Conservation (phyloP, 495 filamentous ascomycete species). For the Podospora tetraspora region DNA sequence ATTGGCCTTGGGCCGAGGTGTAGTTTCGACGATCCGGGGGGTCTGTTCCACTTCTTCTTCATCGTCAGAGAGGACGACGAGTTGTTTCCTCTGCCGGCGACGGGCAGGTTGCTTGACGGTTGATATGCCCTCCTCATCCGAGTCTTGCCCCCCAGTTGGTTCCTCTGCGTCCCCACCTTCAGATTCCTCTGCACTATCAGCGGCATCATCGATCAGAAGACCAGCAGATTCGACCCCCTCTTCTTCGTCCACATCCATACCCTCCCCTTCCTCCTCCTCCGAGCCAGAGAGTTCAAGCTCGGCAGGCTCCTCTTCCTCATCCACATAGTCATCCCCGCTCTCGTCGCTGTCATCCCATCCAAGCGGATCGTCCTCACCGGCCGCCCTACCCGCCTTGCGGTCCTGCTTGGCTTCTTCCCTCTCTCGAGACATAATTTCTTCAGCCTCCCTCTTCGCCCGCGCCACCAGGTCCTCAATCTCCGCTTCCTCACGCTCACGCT, state of each 20-base stretch:
- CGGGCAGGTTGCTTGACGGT: slow-evolving; percentile 27
- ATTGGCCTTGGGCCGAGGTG: slow-evolving; percentile 35
- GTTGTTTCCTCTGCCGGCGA: slow-evolving; percentile 39
- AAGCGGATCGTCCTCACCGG: slow-evolving; percentile 44
- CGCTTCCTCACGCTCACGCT: slow-evolving; percentile 68
- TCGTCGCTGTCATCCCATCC: slow-evolving; percentile 60
- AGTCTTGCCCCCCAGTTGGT: slow-evolving; percentile 35
- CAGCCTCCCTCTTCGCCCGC: slow-evolving; percentile 72
- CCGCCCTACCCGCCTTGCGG: slow-evolving; percentile 46
- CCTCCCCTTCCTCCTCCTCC: slow-evolving; percentile 38
- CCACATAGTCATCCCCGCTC: slow-evolving; percentile 46
- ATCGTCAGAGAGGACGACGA: slow-evolving; percentile 51
- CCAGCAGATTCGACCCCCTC: slow-evolving; percentile 16
- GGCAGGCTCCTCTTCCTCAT: slow-evolving; percentile 35
- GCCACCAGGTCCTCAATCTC: slow-evolving; percentile 84
- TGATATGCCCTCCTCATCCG: slow-evolving; percentile 38
- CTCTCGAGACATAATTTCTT: slow-evolving; percentile 73
- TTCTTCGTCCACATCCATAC: slow-evolving; percentile 37
- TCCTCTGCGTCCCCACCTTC: slow-evolving; percentile 39
- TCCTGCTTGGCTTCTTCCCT: slow-evolving; percentile 61
- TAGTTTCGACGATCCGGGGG: slow-evolving; percentile 43
- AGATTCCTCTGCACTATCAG: slow-evolving; percentile 37
- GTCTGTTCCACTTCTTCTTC: slow-evolving; percentile 58
- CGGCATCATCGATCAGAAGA: slow-evolving; percentile 33
- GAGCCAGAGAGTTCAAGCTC: slow-evolving; percentile 45